Percentiles rank a stretch among this genome's conserved stretches.
Conservation (phyloP, 768 basidiomycete genomes). For the Naganishia randhawae region DNA sequence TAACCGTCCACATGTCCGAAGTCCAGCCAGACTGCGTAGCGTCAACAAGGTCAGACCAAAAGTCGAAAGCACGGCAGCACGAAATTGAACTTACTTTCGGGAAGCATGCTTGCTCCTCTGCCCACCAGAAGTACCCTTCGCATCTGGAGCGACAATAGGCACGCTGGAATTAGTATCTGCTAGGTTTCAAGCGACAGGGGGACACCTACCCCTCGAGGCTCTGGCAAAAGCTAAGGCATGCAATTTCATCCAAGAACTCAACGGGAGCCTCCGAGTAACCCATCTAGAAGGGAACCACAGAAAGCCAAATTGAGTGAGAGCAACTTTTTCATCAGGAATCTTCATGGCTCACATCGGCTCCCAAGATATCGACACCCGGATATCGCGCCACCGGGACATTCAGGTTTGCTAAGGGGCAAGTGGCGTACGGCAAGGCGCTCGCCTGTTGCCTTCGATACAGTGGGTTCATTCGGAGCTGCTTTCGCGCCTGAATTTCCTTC, state of each 20-base stretch:
- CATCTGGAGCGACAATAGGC: background rate
- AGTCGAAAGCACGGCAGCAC: too few relatives aligned
- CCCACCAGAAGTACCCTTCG: background rate
- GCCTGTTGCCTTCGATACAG: conserved; percentile 7
- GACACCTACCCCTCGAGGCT: background rate
- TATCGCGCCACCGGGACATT: background rate
- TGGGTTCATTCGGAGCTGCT: conserved; percentile 6
- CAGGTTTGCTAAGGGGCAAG: background rate
- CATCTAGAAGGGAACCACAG: background rate
- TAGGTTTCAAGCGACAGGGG: background rate
- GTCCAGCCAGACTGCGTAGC: background rate
- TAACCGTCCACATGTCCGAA: background rate
- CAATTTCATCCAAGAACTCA: too few relatives aligned
- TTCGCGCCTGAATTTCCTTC: conserved; percentile 11
- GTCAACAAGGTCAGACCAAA: background rate
- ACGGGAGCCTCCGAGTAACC: too few relatives aligned
- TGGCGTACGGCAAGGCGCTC: background rate
- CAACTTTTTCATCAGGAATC: too few relatives aligned
- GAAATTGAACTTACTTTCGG: background rate
- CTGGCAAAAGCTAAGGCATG: background rate
- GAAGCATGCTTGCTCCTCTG: background rate
- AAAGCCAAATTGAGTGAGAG: background rate
- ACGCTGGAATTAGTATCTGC: background rate
- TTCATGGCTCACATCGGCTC: background rate
- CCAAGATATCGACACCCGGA: background rate